Evolutionary conservation across 2,329 filamentous ascomycete genomes (phyloP).

Genomic region (Colletotrichum scovillei): DNA sequence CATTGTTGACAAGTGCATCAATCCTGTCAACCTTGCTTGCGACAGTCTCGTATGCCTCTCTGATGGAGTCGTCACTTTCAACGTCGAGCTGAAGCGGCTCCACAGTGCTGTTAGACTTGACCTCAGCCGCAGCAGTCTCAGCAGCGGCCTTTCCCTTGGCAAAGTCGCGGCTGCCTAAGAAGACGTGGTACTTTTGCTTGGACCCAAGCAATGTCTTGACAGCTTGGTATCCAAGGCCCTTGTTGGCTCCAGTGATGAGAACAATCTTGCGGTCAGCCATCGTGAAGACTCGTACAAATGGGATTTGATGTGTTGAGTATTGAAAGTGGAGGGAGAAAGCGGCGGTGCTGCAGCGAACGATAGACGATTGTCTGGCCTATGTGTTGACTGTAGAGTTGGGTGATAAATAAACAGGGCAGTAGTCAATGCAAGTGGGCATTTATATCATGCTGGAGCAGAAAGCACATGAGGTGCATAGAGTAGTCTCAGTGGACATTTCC

Average conservation of each 20-base stretch:
- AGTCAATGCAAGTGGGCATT: no score
- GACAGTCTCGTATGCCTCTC: slow-evolving; percentile 33
- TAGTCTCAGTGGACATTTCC: no score
- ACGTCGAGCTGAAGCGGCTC: slow-evolving; percentile 37
- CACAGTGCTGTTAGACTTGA: background rate
- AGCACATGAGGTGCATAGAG: no score
- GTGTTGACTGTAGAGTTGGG: no score
- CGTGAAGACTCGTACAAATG: background rate
- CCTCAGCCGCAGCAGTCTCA: background rate
- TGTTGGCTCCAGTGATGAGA: slow-evolving; percentile 40
- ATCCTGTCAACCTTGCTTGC: slow-evolving; percentile 32
- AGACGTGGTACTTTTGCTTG: slow-evolving; percentile 38
- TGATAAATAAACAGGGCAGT: no score
- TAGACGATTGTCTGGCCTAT: no score
- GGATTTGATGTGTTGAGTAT: background rate
- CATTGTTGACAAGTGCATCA: slow-evolving; percentile 48
- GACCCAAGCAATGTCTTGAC: slow-evolving; percentile 39
- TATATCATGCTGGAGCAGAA: no score
- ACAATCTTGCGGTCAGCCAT: slow-evolving; percentile 14
- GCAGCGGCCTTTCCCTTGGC: slow-evolving; percentile 40
- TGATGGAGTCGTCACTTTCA: slow-evolving; percentile 35
- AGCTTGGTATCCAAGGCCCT: slow-evolving; percentile 42
- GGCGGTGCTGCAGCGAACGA: no score
- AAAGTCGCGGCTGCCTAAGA: slow-evolving; percentile 42
- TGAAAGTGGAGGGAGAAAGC: no score